Conservation (phyloP, 73 alveolate species). For the Symbiodinium natans region DNA sequence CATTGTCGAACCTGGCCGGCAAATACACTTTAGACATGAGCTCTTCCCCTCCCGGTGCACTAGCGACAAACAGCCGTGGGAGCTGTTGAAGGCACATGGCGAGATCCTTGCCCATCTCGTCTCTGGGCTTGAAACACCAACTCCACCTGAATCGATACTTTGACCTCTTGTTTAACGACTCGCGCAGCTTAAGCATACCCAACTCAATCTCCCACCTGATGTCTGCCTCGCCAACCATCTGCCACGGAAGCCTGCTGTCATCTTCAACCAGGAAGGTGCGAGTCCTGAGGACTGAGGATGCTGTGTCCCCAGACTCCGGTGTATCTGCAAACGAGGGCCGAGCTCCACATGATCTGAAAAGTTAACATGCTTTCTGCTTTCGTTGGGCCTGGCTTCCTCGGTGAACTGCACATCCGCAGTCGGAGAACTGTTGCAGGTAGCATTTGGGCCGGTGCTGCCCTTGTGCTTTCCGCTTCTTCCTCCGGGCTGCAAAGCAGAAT, state of each 20-base stretch:
- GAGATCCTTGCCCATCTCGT: slow-evolving; percentile 78
- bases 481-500: not conserved
- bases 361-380: slow-evolving; percentile 43
- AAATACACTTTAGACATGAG: not conserved
- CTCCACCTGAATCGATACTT: slow-evolving; percentile 28
- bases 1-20: slow-evolving; percentile 50
- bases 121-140: slow-evolving; percentile 87
- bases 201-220: slow-evolving; percentile 29
- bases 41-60: too few species aligned
- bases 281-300: slow-evolving; percentile 9
- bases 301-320: not conserved
- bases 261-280: slow-evolving; percentile 70
- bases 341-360: slow-evolving; percentile 61
- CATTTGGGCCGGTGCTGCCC: not conserved
- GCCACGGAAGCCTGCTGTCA: slow-evolving; percentile 81
- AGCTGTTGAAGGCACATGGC: slow-evolving; percentile 80
- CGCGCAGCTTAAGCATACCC: too few species aligned
- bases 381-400: not conserved
- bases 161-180: too few species aligned
- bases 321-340: not conserved
- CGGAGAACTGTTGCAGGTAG: too few species aligned
- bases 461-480: not conserved
- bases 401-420: too few species aligned
- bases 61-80: not conserved
- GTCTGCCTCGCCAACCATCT: slow-evolving; percentile 84